phyloP scores from a whole-genome alignment of 176 grass and related monocot genomes.

The Hyparrhenia diplandra region DNA sequence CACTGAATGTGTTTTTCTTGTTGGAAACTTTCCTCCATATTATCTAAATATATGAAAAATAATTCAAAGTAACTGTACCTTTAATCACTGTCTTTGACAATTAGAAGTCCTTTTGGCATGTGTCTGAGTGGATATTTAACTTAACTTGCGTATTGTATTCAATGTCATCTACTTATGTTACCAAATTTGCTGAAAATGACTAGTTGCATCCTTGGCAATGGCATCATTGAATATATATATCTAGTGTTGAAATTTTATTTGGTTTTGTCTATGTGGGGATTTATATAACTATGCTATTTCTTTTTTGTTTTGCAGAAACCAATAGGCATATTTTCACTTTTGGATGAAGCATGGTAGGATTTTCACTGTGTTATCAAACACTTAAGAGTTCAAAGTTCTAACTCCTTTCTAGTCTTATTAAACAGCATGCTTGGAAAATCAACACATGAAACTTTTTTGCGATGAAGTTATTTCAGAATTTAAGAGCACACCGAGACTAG shows the following conservation, averaged over 20 bases:
- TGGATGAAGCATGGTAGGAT: conserved; percentile 94
- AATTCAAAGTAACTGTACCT: neutral
- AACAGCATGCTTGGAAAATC: conserved; percentile 86
- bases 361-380: conserved; percentile 15
- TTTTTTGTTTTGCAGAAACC: conserved; percentile 74
- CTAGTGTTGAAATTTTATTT: neutral
- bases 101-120: neutral
- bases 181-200: conserved; percentile 4
- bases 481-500: conserved; percentile 59
- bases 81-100: neutral
- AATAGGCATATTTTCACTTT: conserved; percentile 87
- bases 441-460: conserved; percentile 80
- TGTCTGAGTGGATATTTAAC: conserved; percentile 12
- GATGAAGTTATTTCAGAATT: conserved; percentile 72
- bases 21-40: neutral
- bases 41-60: neutral
- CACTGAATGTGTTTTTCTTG: neutral
- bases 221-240: conserved; percentile 1
- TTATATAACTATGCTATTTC: neutral
- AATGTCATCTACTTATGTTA: neutral
- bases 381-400: conserved; percentile 19
- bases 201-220: neutral
- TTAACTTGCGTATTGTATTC: neutral
- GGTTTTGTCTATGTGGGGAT: neutral
- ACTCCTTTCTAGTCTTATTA: conserved; percentile 52